Evolutionary conservation across 495 filamentous ascomycete species (phyloP).

Genomic region (Penicillium macrosclerotiorum): DNA sequence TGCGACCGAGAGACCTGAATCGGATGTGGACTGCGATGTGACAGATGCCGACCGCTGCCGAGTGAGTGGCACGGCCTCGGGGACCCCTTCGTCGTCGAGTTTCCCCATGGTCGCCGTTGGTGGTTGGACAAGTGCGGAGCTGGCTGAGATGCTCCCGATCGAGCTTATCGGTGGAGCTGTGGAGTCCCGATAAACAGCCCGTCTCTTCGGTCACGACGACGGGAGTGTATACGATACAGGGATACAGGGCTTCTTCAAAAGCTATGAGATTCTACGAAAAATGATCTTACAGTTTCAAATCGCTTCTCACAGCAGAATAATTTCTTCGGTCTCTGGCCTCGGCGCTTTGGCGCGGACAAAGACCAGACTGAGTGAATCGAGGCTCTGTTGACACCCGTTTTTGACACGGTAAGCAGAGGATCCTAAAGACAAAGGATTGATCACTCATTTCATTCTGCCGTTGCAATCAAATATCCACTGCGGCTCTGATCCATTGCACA

Average conservation of each 20-base stretch:
- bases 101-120: constrained; percentile 31
- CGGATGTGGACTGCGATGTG: constrained; percentile 33
- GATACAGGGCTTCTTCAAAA: background rate
- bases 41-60: constrained; percentile 27
- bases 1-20: constrained; percentile 40
- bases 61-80: constrained; percentile 28
- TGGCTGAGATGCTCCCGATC: constrained; percentile 7
- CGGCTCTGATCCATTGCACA: constrained; percentile 6
- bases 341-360: too few relatives aligned
- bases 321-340: too few relatives aligned
- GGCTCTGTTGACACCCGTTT: constrained; percentile 2
- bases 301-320: constrained; percentile 5
- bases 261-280: background rate
- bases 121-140: background rate
- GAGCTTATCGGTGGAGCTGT: constrained; percentile 18
- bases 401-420: too few relatives aligned
- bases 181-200: too few relatives aligned
- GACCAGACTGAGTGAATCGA: too few relatives aligned
- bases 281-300: too few relatives aligned
- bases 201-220: too few relatives aligned
- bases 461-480: constrained; percentile 11
- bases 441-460: too few relatives aligned
- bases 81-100: constrained; percentile 23
- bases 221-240: background rate
- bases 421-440: background rate